phyloP scores from a whole-genome alignment of 768 basidiomycete species.

The Russula ochroleuca region DNA sequence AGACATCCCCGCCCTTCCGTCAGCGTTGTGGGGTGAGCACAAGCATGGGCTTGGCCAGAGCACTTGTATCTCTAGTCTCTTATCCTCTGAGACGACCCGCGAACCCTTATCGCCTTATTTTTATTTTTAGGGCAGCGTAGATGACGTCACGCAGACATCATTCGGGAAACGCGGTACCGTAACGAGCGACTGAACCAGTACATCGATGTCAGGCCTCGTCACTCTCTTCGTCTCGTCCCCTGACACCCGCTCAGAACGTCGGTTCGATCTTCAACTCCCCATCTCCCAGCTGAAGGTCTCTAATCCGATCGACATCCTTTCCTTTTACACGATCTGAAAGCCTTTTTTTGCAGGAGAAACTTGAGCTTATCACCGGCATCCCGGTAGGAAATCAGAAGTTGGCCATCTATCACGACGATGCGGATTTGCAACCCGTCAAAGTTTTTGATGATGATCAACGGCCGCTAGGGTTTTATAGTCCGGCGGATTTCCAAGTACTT shows the following conservation, averaged over 20 bases:
- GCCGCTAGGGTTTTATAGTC: constrained; percentile 68
- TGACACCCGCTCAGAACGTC: constrained; percentile 87
- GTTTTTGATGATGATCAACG: constrained; percentile 61
- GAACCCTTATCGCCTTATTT: no score
- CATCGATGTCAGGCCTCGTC: constrained; percentile 44
- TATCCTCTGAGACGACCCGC: background rate
- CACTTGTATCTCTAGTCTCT: background rate
- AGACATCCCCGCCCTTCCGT: background rate
- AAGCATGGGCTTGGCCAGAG: no score
- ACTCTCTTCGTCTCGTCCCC: constrained; percentile 79
- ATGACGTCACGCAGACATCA: constrained; percentile 15
- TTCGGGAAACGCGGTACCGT: background rate
- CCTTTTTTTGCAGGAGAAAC: constrained; percentile 43
- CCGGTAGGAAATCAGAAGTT: constrained; percentile 68
- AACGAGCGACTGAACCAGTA: background rate
- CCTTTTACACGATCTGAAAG: background rate
- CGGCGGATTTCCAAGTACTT: constrained; percentile 74
- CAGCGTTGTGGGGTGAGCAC: background rate
- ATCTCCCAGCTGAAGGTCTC: constrained; percentile 82
- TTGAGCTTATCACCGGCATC: constrained; percentile 91
- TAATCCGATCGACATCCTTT: background rate
- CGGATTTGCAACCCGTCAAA: constrained; percentile 46
- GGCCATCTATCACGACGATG: constrained; percentile 55
- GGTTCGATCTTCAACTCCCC: constrained; percentile 70
- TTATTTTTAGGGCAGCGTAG: background rate